Base-by-base conservation (phyloP, 805 yeast species). In the Candida pseudoglaebosa region DNA sequence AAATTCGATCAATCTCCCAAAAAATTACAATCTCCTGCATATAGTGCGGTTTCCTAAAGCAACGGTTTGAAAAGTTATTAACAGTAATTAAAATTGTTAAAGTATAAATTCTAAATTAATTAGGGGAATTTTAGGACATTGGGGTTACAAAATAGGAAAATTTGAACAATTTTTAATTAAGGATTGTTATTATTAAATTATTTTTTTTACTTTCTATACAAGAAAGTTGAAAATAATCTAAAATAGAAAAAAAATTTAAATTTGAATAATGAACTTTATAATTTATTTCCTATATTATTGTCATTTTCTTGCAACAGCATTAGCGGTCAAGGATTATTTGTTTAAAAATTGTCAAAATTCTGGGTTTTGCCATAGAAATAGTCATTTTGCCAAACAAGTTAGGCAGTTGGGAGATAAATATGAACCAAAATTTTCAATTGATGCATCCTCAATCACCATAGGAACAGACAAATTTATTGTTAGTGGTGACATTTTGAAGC, bases 331-430 rank as follows among this genome's bases (percentile, higher is more conserved):
- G 49, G 78, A 75, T 2, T 78, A 80, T 45, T 60, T 87, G 39
- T 84, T 88, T 68, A 85, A 87, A 54, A 77, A 70, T 10, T 90
- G 98, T 59, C 77, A 70, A 4, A 82, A 84, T 51, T 75, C 88
- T 13, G 95, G 96, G 5, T 89, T 90, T 55, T 90, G 98, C 55
- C 61, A 71, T 36, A 73, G 98, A 58, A 86, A 90, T 52, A 67
- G 91, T 39, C 78, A 77, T 41, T 87, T 75, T 54, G 85, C 87
- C 1, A 43, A 53, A 2, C 55, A 45, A 6, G 44, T 61, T 17
- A 28, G 36, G 9, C 17, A 31, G 4, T 5, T 15, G 12, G 38
- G 30, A 12, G 26, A 36, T 6, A 20, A 39, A 5, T 49, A 38
- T 30, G 22, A 16, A 20, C 45, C 62, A 10, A 50, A 49, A 8